Base-by-base conservation (phyloP, 441 rosid genomes). In the Erysimum cheiri region DNA sequence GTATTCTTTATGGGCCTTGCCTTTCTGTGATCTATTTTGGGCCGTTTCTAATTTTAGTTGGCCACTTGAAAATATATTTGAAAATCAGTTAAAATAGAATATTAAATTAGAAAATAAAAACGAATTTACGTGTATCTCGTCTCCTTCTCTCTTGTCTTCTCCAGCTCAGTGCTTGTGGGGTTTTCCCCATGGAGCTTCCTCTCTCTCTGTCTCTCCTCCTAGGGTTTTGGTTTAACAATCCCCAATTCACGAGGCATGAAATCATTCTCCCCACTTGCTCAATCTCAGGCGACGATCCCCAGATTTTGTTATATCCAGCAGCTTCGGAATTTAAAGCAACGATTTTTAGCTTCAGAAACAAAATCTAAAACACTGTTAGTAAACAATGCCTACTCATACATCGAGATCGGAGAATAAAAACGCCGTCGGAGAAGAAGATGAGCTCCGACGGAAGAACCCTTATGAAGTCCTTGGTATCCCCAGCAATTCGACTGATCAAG, bases 401-500 rank as follows among this genome's bases (percentile, higher is more conserved):
- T 83, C 91, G 54, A 85, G 78, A 81, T 82, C 91, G 80, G 96
- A 81, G 82, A 84, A 77, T 57, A 80, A 74, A 61, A 87, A 86
- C 56, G 87, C 84, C 57, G 84, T 72, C 56, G 81, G 81, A 37
- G 81, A 82, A 35, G 81, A 82, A 84, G 86, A 85, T 73, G 75
- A 70, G 12, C 87, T 80, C 79, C 84, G 90, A 61, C 86, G 96
- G 41, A 1, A 36, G 28, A 96, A 91, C 68, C 96, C 96, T 1
- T 94, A 91, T 73, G 92, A 90, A 77, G 92, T 90, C 6, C 97
- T 94, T 26, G 88, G 88, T 29, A 82, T 91, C 77, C 78, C 90
- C 12, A 76, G 68, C 77, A 85, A 79, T 81, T 82, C 91, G 14
- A 83, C 96, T 29, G 97, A 91, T 71, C 98, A 94, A 76, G 97